Base-by-base conservation (phyloP, 345 rosid genomes). In the Erodium maritimum region DNA sequence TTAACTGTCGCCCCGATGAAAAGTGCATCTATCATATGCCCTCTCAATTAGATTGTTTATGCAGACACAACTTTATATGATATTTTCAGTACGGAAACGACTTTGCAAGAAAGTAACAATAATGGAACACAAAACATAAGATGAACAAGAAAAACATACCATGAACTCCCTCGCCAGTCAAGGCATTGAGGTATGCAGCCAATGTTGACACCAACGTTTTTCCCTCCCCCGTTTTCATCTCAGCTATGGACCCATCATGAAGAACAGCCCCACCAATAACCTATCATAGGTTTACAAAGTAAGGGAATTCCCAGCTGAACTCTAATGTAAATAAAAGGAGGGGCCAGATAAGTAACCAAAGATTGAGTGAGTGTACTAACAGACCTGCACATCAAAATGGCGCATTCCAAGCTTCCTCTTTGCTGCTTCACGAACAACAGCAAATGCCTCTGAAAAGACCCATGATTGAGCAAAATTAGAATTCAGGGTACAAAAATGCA, bases 181-280 rank as follows among this genome's bases (percentile, higher is more conserved):
- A 73, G 53, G 96, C 98, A 77, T 88, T 91, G 51, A 88, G 95
- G 76, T 88, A 91, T 56, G 96, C 97, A 34, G 97, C 91, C 71
- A 91, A 73, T n/a, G 98, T 88, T 46, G 98, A 91, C 57, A 91
- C 98, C 67, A 91, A 69, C 60, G 98, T 88, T 76, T 91, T 91
- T 51, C 98, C 98, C 71, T 88, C 96, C 23, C 97, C 96, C 1
- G 97, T 91, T 81, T 86, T 88, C 97, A 91, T 91, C 82, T 91
- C 97, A 0, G 96, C 91, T 75, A 91, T 91, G 69, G 91, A 86
- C 53, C 96, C 97, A 61, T 88, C 97, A 73, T 91, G 96, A 73
- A 91, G 97, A 61, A 91, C 96, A 12, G 96, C 95, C 46, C 97
- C 96, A 59, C 97, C 97, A 75, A 91, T 88, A 67, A 91, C 78